Evolutionary conservation across 148 eudicot genomes (phyloP), one percentile per base, ranked within the genome.

Genomic region (Selenicereus undatus): DNA sequence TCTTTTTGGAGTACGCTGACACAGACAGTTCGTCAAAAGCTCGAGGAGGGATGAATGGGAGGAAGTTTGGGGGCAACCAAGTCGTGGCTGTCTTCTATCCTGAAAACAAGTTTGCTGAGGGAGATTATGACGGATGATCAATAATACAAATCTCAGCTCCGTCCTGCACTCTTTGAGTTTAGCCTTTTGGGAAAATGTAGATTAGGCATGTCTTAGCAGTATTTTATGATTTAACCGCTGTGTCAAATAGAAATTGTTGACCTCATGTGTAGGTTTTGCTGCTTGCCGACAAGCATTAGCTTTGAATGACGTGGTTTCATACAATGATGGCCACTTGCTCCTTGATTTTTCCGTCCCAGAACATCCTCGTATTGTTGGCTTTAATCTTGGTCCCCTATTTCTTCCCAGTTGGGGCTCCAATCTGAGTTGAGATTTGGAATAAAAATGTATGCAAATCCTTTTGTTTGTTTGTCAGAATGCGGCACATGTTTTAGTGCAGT

Each of bases 1-100:
- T 96, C 77, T 96, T 93, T 84, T 75, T 96, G 90, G 97, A 92
- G 83, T 96, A 96, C 75, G 86, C 81, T 0, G 99, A 96, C 80
- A 75, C 88, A 21, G 98, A 93, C 8, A 79, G 99, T 75, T 83
- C 99, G 4, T 74, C 91, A 17, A 94, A 81, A 87, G 98, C 98
- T 68, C 87, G 91, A 62, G 71, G 80, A 42, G 98, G 97, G 50
- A 87, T 94, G 86, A 87, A 94, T 17, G 98, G 98, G 69, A 92
- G 98, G 66, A 94, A 86, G 82, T 94, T 92, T 65, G 97, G 52
- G 8, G 97, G 97, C 30, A 94, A 91, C 83, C 86, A 92, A 86
- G 98, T 94, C 16, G 84, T 90, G 32, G 97, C 97, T n/a, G 90
- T 92, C 12, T 92, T 85, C 78, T 94, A 90, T 84, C 88, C 93